Conservation (phyloP, 1,284 basidiomycete species). For the Veloboletus limbatus region DNA sequence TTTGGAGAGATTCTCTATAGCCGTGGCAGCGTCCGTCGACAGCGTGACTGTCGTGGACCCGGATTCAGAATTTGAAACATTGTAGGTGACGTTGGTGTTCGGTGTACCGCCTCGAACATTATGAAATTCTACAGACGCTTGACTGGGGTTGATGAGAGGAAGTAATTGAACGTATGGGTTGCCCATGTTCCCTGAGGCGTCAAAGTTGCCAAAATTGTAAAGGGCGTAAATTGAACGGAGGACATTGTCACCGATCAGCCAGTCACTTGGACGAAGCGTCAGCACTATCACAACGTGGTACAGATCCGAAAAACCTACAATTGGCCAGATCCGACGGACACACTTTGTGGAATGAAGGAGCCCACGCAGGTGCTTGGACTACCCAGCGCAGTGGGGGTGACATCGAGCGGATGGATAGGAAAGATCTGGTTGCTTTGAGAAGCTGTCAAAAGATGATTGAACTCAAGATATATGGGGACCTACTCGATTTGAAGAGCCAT, state of each 20-base stretch:
- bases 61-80: slow-evolving; percentile 46
- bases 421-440: slow-evolving; percentile 58
- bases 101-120: slow-evolving; percentile 59
- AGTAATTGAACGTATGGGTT: slow-evolving; percentile 74
- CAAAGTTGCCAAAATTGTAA: slow-evolving; percentile 84
- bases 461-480: slow-evolving; percentile 26
- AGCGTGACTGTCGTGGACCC: slow-evolving; percentile 47
- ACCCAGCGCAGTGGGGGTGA: slow-evolving; percentile 47
- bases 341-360: slow-evolving; percentile 62
- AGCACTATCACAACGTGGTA: slow-evolving; percentile 4
- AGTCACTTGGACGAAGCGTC: slow-evolving; percentile 50
- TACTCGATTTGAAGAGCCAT: slow-evolving; percentile 74
- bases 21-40: slow-evolving; percentile 53
- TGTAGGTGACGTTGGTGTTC: slow-evolving; percentile 64
- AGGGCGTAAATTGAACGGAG: slow-evolving; percentile 81
- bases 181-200: slow-evolving; percentile 58
- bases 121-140: slow-evolving; percentile 70
- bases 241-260: slow-evolving; percentile 79
- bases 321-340: slow-evolving; percentile 53
- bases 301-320: slow-evolving; percentile 49
- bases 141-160: slow-evolving; percentile 60
- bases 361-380: slow-evolving; percentile 58
- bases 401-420: slow-evolving; percentile 74
- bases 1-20: slow-evolving; percentile 56
- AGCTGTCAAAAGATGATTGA: slow-evolving; percentile 8